Base-by-base conservation (phyloP, 2,329 filamentous ascomycete species). In the Dryadomyces sulphureus region DNA sequence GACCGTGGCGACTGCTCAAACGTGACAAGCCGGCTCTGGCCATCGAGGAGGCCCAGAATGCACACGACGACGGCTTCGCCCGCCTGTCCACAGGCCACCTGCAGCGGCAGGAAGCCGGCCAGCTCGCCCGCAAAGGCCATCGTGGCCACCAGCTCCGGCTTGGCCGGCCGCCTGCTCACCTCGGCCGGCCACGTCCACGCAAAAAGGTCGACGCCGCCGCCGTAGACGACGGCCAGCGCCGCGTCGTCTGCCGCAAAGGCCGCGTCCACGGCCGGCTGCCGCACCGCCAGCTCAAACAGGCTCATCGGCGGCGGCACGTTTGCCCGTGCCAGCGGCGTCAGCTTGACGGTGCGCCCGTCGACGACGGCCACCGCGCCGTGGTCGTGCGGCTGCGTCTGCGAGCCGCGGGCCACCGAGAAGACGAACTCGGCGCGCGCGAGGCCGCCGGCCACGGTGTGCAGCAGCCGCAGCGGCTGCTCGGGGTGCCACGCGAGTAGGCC, bases 231-330 rank as follows among this genome's bases (percentile, higher is more conserved):
- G 4, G 79, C 86, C 57, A 96, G 71, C 7, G 69, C 68, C 1
- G 70, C 70, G 43, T 81, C 79, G 41, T 72, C 70, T 12, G 68
- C 68, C 42, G 77, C 83, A 53, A 95, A 71, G 9, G 69, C 68
- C 1, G 70, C 71, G 42, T 81, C 79, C 41, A 72, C 70, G 14
- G 68, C 69, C 43, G 77, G 82, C 53, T 95, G 71, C 14, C 74
- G 66, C 24, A 83, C 62, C 12, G 66, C 56, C 17, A 95, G 56
- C 48, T 93, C 84, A 53, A 83, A 83, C 51, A 90, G 71, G 16
- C 87, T 79, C 88, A 96, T 95, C 1, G 92, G 92, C 24, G 92
- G 92, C 21, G 92, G 92, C 3, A 95, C 72, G 55, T 92, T 94
- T 12, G 87, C 84, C 43, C 81, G 73, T 51, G 84, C 74, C 52